Conservation (phyloP, 805 yeast species). For the Starmera quercuum region DNA sequence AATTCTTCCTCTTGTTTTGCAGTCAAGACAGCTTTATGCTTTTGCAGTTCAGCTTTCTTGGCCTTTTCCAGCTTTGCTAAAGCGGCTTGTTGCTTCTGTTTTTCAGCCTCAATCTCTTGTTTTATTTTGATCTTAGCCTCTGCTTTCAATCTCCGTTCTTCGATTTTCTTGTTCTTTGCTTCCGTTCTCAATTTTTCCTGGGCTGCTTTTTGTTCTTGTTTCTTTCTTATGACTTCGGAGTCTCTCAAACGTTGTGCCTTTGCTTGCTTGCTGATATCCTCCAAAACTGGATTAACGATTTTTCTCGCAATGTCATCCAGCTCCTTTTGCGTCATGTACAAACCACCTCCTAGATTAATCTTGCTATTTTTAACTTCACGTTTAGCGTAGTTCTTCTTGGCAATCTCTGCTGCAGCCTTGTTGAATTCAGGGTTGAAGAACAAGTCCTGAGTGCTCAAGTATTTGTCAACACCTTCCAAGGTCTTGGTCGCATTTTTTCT, state of each 20-base stretch:
- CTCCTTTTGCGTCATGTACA: conserved; percentile 66
- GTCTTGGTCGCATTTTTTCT: conserved; percentile 37
- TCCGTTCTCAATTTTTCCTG: conserved; percentile 34
- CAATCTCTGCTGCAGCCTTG: conserved; percentile 68
- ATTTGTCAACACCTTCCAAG: conserved; percentile 31
- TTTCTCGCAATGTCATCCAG: conserved; percentile 73
- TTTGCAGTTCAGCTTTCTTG: conserved; percentile 23
- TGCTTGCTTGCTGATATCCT: conserved; percentile 66
- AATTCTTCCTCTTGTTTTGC: conserved; percentile 25
- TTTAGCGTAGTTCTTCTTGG: conserved; percentile 58
- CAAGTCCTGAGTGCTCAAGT: conserved; percentile 31
- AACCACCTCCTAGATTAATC: conserved; percentile 83
- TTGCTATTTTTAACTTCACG: conserved; percentile 44
- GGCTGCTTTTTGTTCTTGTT: conserved; percentile 27
- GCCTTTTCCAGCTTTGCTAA: conserved; percentile 34
- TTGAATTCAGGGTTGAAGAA: conserved; percentile 47
- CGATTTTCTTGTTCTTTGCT: conserved; percentile 29
- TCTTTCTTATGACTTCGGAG: conserved; percentile 30
- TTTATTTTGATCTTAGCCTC: conserved; percentile 30
- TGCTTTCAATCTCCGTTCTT: conserved; percentile 29
- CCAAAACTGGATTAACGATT: conserved; percentile 76
- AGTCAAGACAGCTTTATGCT: conserved; percentile 24
- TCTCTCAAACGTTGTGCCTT: conserved; percentile 56
- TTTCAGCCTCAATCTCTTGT: conserved; percentile 39
- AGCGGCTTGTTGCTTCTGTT: conserved; percentile 40